A percentile compares a stretch with the other conserved stretches of the same genome.
These are phyloP conservation scores for Adiantum capillusveneris DNA, from an alignment of 75 land plant genomes.

Conservation along the genomic window DNA sequence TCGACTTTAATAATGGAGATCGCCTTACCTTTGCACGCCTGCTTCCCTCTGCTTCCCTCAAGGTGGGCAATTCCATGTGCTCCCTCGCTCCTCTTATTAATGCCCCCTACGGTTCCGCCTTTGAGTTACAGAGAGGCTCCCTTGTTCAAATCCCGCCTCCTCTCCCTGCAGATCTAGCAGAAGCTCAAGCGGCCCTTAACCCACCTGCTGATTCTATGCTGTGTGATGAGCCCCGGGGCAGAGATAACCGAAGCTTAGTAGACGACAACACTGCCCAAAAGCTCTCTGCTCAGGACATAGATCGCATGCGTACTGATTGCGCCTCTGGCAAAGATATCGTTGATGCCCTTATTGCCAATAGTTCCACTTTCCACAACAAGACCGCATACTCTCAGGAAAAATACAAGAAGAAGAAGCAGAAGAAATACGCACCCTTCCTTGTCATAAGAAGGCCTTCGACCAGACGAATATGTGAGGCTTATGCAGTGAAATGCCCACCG, in stretches of 20 bases:
- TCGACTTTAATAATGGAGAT: constrained; percentile 96
- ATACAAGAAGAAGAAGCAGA: constrained; percentile 78
- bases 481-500: constrained; percentile 77
- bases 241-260: constrained; percentile 65
- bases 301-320: constrained; percentile 74
- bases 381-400: constrained; percentile 97
- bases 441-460: constrained; percentile 78
- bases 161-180: not conserved
- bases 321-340: constrained; percentile 75
- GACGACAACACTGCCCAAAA: constrained; percentile 89
- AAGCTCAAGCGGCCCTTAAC: not conserved
- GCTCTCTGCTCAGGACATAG: constrained; percentile 81
- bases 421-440: constrained; percentile 89
- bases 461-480: constrained; percentile 92
- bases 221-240: not conserved
- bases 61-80: constrained; percentile 70
- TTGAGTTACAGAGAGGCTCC: constrained; percentile 56
- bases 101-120: constrained; percentile 70
- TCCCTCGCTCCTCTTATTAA: constrained; percentile 70
- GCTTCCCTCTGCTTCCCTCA: constrained; percentile 59
- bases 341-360: constrained; percentile 88
- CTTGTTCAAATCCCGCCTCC: constrained; percentile 14
- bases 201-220: not conserved
- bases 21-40: constrained; percentile 79
- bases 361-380: constrained; percentile 79